These are phyloP conservation scores for Dictyostelium capitatum DNA, from an alignment of 78 protist species.

Conservation along the genomic window DNA sequence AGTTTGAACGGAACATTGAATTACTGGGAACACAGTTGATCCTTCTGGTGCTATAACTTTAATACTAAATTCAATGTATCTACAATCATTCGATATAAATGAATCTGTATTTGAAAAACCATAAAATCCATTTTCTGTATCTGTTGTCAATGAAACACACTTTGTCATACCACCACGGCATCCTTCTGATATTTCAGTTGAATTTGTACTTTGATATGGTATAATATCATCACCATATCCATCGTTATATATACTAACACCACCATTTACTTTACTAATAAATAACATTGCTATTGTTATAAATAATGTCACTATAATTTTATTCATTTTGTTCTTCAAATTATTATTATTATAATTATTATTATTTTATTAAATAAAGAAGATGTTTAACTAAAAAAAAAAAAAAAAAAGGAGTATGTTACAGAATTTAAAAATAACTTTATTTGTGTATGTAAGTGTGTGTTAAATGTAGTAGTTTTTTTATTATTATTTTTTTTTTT, in stretches of 20 bases:
- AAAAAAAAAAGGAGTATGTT: no score
- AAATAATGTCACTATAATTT: no score
- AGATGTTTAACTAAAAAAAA: no score
- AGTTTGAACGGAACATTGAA: background rate
- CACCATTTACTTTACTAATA: background rate
- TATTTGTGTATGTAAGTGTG: no score
- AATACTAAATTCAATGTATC: background rate
- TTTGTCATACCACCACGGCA: background rate
- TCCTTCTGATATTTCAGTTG: background rate
- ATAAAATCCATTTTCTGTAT: constrained; percentile 12
- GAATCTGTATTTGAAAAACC: background rate
- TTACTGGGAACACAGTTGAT: background rate
- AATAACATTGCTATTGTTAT: no score
- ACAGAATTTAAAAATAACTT: no score
- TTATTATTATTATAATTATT: no score
- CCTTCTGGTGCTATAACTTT: background rate
- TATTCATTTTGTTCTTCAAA: no score
- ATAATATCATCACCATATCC: background rate
- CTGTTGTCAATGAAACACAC: background rate
- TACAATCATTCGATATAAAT: background rate
- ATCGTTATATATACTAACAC: background rate
- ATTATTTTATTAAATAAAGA: no score
- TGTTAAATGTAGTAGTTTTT: no score
- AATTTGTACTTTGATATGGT: background rate
- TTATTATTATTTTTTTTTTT: background rate